phyloP scores from a whole-genome alignment of 108 stramenopile genomes.

The Pseudonitzschia multiseries region DNA sequence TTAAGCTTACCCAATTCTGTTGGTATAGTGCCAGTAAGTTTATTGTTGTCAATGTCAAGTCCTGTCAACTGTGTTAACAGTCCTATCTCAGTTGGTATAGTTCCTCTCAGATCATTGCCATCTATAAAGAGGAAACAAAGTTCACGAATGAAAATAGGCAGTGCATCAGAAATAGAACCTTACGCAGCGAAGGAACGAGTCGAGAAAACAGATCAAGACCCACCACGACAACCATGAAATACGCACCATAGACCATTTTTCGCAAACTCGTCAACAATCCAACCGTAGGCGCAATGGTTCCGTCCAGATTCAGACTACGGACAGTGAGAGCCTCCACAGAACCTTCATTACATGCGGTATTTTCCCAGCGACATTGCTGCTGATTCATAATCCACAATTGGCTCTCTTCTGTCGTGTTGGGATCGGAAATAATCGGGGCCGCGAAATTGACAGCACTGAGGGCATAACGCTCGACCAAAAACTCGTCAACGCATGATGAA shows the following conservation, averaged over 20 bases:
- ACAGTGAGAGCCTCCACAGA: background rate
- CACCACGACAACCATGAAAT: background rate
- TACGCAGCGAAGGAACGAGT: background rate
- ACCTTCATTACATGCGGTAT: constrained; percentile 5
- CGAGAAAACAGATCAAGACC: background rate
- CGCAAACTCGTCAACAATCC: background rate
- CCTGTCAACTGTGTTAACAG: constrained; percentile 36
- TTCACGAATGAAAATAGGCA: background rate
- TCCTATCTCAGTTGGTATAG: constrained; percentile 48
- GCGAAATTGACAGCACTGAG: background rate
- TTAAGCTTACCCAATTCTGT: background rate
- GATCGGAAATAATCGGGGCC: background rate
- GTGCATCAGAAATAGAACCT: background rate
- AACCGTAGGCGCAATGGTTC: background rate
- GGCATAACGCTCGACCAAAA: constrained; percentile 7
- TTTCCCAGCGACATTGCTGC: constrained; percentile 1
- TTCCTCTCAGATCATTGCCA: constrained; percentile 46
- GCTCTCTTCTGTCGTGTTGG: background rate
- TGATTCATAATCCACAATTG: background rate
- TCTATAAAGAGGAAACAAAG: background rate
- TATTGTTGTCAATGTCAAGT: constrained; percentile 17
- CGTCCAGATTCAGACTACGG: background rate
- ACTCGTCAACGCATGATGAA: background rate
- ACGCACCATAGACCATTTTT: background rate
- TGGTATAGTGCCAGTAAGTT: background rate